Conservation (phyloP, 202 grass and related monocot species). For the Carex arenaria region DNA sequence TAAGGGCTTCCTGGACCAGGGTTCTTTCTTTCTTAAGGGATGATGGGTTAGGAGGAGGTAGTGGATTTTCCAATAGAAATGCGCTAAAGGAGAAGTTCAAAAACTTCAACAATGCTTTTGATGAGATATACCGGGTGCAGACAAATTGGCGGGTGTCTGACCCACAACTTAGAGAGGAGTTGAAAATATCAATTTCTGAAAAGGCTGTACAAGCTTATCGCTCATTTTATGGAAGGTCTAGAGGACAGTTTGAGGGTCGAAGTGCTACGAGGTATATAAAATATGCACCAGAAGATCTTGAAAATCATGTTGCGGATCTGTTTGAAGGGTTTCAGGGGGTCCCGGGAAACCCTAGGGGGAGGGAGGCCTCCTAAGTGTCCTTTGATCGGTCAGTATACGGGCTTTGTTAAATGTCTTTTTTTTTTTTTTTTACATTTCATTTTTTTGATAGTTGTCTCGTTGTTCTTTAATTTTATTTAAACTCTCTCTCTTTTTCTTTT, state of each 20-base stretch:
- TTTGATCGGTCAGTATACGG: neutral
- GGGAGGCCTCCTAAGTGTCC: constrained; percentile 5
- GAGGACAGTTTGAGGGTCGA: constrained; percentile 71
- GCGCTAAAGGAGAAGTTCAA: constrained; percentile 95
- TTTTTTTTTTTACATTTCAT: neutral
- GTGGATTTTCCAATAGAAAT: constrained; percentile 58
- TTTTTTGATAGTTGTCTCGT: neutral
- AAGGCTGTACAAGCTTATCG: constrained; percentile 83
- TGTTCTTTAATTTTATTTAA: constrained; percentile 18
- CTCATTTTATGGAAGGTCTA: constrained; percentile 77
- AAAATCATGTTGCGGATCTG: constrained; percentile 77
- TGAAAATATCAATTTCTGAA: constrained; percentile 83
- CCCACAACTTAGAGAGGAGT: constrained; percentile 77
- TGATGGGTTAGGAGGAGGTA: constrained; percentile 53
- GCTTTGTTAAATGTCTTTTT: neutral
- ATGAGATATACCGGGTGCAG: constrained; percentile 67
- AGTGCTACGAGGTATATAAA: constrained; percentile 70
- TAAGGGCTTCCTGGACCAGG: constrained; percentile 72
- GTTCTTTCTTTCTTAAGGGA: constrained; percentile 82
- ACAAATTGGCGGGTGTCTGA: constrained; percentile 79
- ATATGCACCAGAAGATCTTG: constrained; percentile 82
- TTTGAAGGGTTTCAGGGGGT: constrained; percentile 58
- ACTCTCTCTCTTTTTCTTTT: neutral
- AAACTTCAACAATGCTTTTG: constrained; percentile 76
- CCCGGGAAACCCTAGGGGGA: constrained; percentile 25